Base-by-base conservation (phyloP, 371 early-diverging fungal species). In the Coemansia sp. region DNA sequence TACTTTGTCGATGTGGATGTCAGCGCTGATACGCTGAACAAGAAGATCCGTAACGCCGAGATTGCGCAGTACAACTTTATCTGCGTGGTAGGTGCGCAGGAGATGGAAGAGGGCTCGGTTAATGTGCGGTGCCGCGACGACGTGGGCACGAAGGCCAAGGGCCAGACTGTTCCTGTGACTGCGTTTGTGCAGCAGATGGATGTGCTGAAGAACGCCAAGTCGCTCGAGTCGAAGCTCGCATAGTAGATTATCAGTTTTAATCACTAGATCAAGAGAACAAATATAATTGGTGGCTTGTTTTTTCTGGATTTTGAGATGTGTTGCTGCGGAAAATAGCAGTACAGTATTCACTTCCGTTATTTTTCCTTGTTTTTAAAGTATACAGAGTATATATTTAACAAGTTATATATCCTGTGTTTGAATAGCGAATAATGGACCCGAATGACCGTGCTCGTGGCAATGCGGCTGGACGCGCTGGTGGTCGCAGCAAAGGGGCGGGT, bases 41-140 rank as follows among this genome's bases (percentile, higher is more conserved):
- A 54, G 54, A 54, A 54, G 54, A 54, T 54, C 54, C 54, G 54
- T 14, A 54, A 54, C 21, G 56, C 56, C 23, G 63, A 62, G 53
- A 82, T 82, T 47, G 84, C 90, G 33, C 97, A 94, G 66, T 99
- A 91, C 83, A 94, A 95, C 86, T 90, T 91, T 75, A 92, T 90
- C 81, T 86, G 95, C 69, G 93, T 99, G 47, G 99, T 99, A 40
- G 99, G 99, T 55, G 88, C 86, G 33, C 93, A 95, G 79, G 99
- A 99, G 82, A 85, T 85, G 77, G 78, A 84, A 16, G 88, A 89
- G 37, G 72, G 86, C 99, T 99, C 88, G 98, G 97, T 99, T 72
- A 98, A 98, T 73, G 90, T 94, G 65, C 92, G 97, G 58, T 88
- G 89, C 84, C 86, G 94, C 33, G 94, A 94, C 73, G 92, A 93